Conservation (phyloP, 352 stramenopile species). For the Globisporangium lucens region DNA sequence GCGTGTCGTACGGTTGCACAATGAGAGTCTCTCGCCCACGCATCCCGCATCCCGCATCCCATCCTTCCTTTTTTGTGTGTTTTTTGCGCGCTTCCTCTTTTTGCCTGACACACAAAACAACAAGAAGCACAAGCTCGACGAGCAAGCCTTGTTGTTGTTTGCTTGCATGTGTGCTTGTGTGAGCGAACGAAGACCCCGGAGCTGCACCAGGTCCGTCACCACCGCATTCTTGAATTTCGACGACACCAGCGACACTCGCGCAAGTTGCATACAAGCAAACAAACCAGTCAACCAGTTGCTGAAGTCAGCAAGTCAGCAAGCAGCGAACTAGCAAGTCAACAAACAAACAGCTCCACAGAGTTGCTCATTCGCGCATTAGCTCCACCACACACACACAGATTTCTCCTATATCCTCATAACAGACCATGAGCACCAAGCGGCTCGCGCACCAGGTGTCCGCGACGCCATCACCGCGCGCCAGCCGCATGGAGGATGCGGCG, state of each 20-base stretch:
- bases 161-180: neutral
- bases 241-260: neutral
- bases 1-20: neutral
- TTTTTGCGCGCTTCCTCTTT: neutral
- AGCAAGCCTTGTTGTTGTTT: neutral
- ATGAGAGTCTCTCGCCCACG: neutral
- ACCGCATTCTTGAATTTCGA: slow-evolving; percentile 15
- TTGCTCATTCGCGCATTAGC: neutral
- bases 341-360: neutral
- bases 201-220: slow-evolving; percentile 1
- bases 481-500: slow-evolving; percentile 4
- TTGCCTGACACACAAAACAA: neutral
- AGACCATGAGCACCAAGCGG: slow-evolving; percentile 18
- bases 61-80: slow-evolving; percentile 1
- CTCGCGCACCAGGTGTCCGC: slow-evolving; percentile 19
- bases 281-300: neutral
- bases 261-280: neutral
- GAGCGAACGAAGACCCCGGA: neutral
- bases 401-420: neutral
- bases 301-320: neutral
- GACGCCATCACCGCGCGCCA: slow-evolving; percentile 17
- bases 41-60: neutral
- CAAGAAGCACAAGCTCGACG: neutral
- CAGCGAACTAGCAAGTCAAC: neutral
- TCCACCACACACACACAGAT: slow-evolving; percentile 2